A percentile compares a stretch with the other conserved stretches of the same genome.
Evolutionary conservation across 805 yeast genomes (phyloP).

Genomic region (Sugiyamaella americana): DNA sequence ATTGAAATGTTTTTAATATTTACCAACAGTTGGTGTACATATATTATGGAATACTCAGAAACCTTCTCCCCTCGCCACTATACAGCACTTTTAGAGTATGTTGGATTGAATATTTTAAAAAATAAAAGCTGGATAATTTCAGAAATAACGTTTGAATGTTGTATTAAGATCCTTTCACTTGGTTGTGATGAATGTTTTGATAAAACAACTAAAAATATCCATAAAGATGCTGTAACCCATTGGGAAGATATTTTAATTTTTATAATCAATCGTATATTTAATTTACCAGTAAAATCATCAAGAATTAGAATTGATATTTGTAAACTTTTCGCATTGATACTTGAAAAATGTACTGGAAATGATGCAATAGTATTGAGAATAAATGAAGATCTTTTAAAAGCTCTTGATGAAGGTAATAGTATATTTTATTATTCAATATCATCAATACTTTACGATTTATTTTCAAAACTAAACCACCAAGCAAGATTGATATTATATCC

Average conservation of each 20-base stretch:
- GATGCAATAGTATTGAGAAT: not conserved
- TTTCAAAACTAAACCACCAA: not conserved
- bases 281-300: not conserved
- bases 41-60: not conserved
- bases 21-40: not conserved
- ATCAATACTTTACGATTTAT: not conserved
- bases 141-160: not conserved
- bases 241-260: not conserved
- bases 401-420: not conserved
- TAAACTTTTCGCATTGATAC: not conserved
- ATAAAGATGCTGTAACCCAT: not conserved
- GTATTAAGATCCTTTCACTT: not conserved
- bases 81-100: no score
- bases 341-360: not conserved
- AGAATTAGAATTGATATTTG: not conserved
- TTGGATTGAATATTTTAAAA: not conserved
- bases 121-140: not conserved
- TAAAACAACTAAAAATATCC: not conserved
- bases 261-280: no score
- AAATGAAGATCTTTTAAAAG: not conserved
- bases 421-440: not conserved
- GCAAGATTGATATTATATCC: not conserved
- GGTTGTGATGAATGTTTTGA: not conserved
- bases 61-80: not conserved
- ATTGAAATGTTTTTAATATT: not conserved